Percentiles rank a stretch among this genome's conserved stretches.
Conservation (phyloP, 495 filamentous ascomycete genomes). For the Lophiostoma macrostomum region DNA sequence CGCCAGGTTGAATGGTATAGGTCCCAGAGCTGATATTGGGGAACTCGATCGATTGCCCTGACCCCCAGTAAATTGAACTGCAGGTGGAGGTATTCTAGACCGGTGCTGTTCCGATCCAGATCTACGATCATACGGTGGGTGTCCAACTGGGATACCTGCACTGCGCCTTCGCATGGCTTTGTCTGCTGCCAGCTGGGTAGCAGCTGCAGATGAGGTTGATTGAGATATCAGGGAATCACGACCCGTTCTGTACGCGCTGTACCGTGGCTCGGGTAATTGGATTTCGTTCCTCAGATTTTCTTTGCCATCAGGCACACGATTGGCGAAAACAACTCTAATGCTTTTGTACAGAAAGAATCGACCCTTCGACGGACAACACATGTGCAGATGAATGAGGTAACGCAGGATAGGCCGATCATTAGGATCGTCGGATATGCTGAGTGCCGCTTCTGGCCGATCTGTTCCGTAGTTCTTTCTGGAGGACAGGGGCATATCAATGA, state of each 20-base stretch:
- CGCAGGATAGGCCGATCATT: conserved; percentile 76
- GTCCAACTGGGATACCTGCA: conserved; percentile 25
- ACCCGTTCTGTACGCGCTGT: conserved; percentile 75
- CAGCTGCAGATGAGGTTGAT: conserved; percentile 20
- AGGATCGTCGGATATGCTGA: conserved; percentile 46
- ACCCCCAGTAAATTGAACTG: conserved; percentile 25
- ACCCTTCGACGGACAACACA: conserved; percentile 80
- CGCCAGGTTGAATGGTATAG: conserved; percentile 22
- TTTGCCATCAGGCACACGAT: conserved; percentile 94
- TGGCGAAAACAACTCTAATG: conserved; percentile 94
- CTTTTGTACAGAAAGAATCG: conserved; percentile 88
- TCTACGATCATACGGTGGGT: conserved; percentile 25
- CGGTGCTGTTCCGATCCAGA: conserved; percentile 14
- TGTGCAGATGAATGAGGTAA: conserved; percentile 91
- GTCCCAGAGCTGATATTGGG: conserved; percentile 11
- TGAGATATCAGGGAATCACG: conserved; percentile 41
- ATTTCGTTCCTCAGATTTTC: conserved; percentile 90
- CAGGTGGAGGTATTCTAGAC: conserved; percentile 20
- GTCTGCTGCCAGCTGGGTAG: conserved; percentile 17
- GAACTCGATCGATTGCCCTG: background rate
- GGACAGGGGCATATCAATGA: conserved; percentile 63
- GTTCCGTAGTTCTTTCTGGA: conserved; percentile 49
- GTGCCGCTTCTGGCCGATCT: conserved; percentile 43
- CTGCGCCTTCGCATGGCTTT: conserved; percentile 33
- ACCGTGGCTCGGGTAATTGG: conserved; percentile 82